Percentiles rank a stretch among this genome's conserved stretches.
These are phyloP conservation scores for Auricularia cornea DNA, from an alignment of 768 basidiomycete species.

Conservation along the genomic window DNA sequence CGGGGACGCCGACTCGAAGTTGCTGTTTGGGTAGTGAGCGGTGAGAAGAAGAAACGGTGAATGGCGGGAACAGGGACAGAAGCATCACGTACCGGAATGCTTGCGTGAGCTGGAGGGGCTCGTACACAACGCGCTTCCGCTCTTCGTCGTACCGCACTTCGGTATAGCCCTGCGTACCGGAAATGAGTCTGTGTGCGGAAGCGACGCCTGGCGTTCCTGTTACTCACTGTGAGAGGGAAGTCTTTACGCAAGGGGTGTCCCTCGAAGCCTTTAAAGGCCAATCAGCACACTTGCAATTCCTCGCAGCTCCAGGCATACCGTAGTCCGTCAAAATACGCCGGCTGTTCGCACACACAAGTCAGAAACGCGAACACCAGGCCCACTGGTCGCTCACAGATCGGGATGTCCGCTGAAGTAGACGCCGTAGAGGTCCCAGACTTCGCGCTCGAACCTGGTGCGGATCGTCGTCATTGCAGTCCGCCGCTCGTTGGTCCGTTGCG, in stretches of 20 bases:
- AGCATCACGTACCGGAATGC: constrained; percentile 95
- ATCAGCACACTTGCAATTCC: constrained; percentile 5
- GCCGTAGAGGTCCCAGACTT: constrained; percentile 96
- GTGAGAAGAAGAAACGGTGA: background rate
- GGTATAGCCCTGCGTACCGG: constrained; percentile 74
- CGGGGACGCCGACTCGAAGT: constrained; percentile 87
- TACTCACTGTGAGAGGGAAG: constrained; percentile 86
- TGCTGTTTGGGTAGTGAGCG: constrained; percentile 38
- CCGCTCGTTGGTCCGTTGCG: constrained; percentile 13
- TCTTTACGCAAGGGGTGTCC: constrained; percentile 97
- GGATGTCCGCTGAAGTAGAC: constrained; percentile 96
- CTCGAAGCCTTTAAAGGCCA: constrained; percentile 62
- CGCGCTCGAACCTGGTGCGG: constrained; percentile 77
- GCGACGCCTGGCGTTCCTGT: background rate
- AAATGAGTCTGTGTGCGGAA: background rate
- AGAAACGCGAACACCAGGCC: background rate
- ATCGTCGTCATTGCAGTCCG: constrained; percentile 3
- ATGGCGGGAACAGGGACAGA: constrained; percentile 3
- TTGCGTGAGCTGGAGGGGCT: constrained; percentile 94
- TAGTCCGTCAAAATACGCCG: constrained; percentile 98
- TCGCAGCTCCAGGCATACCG: constrained; percentile 38
- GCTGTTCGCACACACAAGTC: constrained; percentile 30
- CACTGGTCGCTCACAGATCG: constrained; percentile 62
- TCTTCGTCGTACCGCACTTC: constrained; percentile 98
- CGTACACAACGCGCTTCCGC: constrained; percentile 93